Evolutionary conservation across 2,329 filamentous ascomycete genomes (phyloP).

Genomic region (Geoglossum cookeanum): DNA sequence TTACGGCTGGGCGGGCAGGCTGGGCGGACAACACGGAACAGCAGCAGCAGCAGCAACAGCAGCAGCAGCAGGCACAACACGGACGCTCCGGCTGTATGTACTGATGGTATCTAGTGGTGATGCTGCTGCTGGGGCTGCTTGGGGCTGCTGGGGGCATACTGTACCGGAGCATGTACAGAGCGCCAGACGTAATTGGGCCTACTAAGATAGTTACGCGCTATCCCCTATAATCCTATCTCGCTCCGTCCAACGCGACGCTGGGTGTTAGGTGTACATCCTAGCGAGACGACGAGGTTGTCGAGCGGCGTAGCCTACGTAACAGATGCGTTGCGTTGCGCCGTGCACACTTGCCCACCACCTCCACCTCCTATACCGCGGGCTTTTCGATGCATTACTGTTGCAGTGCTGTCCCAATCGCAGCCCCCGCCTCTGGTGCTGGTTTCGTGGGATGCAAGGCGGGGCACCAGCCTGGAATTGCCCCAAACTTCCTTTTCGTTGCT

Average conservation of each 20-base stretch:
- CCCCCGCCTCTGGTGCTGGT: background rate
- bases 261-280: background rate
- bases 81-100: background rate
- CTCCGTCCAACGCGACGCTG: background rate
- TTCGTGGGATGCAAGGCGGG: conserved; percentile 2
- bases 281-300: background rate
- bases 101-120: too few relatives aligned
- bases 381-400: background rate
- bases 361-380: too few relatives aligned
- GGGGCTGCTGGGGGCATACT: too few relatives aligned
- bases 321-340: background rate
- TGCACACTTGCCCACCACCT: too few relatives aligned
- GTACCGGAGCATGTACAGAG: too few relatives aligned
- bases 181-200: too few relatives aligned
- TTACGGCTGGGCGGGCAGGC: background rate
- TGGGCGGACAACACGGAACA: background rate
- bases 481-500: conserved; percentile 1
- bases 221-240: background rate
- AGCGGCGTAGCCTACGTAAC: background rate
- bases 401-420: background rate
- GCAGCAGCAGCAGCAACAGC: background rate
- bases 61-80: background rate
- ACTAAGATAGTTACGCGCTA: too few relatives aligned
- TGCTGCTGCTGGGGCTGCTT: too few relatives aligned
- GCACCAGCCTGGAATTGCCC: conserved; percentile 2